Percentiles rank a stretch among this genome's conserved stretches.
Evolutionary conservation across 2,329 filamentous ascomycete species (phyloP).

Genomic region (Plenodomus lindquistii): DNA sequence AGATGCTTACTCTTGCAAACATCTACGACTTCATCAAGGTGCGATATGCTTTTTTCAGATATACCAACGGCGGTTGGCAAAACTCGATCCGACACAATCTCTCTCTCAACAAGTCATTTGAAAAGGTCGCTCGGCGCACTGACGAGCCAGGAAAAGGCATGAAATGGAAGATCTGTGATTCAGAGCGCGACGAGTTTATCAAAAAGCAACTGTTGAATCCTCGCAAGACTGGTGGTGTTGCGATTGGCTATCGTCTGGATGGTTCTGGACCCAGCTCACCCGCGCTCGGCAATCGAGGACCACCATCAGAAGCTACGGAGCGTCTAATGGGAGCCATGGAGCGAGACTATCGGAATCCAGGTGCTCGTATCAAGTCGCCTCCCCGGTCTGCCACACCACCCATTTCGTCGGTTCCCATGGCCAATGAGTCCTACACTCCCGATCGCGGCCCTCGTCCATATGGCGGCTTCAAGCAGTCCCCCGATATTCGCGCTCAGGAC

Average conservation of each 20-base stretch:
- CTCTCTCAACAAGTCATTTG: slow-evolving; percentile 91
- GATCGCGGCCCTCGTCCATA: slow-evolving; percentile 54
- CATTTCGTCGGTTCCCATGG: slow-evolving; percentile 51
- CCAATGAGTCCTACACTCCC: slow-evolving; percentile 58
- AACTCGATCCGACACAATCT: slow-evolving; percentile 98
- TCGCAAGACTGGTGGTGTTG: slow-evolving; percentile 43
- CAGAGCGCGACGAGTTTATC: slow-evolving; percentile 84
- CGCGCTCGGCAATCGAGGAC: slow-evolving; percentile 41
- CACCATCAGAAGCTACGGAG: slow-evolving; percentile 56
- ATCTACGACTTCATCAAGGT: slow-evolving; percentile 94
- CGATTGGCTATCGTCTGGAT: slow-evolving; percentile 47
- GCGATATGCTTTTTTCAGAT: slow-evolving; percentile 90
- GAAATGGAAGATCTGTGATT: slow-evolving; percentile 94
- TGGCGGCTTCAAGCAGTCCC: slow-evolving; percentile 36
- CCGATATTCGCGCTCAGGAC: slow-evolving; percentile 31
- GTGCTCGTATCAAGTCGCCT: slow-evolving; percentile 43
- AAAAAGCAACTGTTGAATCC: slow-evolving; percentile 62
- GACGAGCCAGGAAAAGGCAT: slow-evolving; percentile 98
- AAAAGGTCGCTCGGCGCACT: slow-evolving; percentile 87
- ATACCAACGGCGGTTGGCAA: slow-evolving; percentile 89
- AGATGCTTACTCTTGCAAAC: slow-evolving; percentile 86
- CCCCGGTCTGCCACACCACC: slow-evolving; percentile 54
- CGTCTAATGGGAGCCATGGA: slow-evolving; percentile 51
- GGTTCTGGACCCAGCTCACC: slow-evolving; percentile 73
- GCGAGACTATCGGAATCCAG: slow-evolving; percentile 22